phyloP scores from a whole-genome alignment of 1,284 basidiomycete species.

The Caloboletus firmus region DNA sequence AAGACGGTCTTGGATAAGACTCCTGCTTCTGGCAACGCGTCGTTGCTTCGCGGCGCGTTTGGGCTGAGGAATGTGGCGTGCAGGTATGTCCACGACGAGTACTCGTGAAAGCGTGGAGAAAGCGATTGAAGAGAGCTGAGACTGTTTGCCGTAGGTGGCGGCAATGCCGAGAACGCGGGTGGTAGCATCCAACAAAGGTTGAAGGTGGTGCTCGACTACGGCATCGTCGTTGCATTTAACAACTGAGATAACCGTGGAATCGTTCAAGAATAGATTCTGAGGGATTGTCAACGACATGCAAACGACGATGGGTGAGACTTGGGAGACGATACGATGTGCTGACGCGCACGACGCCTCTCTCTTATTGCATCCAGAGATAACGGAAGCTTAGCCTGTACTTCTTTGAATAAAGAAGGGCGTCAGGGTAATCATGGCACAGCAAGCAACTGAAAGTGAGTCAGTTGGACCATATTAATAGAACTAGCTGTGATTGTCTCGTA shows the following conservation, averaged over 20 bases:
- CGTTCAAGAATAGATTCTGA: constrained; percentile 34
- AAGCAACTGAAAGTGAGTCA: constrained; percentile 11
- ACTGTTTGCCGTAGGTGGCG: constrained; percentile 38
- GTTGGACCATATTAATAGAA: background rate
- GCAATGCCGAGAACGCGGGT: constrained; percentile 37
- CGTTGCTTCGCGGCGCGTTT: constrained; percentile 9
- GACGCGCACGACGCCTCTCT: background rate
- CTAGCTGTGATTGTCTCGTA: background rate
- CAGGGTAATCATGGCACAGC: constrained; percentile 9
- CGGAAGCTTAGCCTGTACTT: background rate
- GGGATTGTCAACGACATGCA: constrained; percentile 22
- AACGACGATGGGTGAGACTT: background rate
- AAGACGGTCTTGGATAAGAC: constrained; percentile 31
- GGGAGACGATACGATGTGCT: background rate
- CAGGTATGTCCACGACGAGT: constrained; percentile 36
- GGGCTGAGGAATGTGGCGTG: constrained; percentile 7
- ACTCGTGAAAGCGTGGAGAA: constrained; percentile 37
- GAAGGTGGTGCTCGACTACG: constrained; percentile 25
- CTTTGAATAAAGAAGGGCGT: background rate
- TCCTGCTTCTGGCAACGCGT: constrained; percentile 26
- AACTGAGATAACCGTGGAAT: constrained; percentile 24
- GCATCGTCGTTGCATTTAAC: constrained; percentile 22
- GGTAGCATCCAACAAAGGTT: constrained; percentile 28
- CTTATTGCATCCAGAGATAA: constrained; percentile 4
- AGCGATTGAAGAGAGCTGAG: constrained; percentile 37